Evolutionary conservation across 805 yeast species (phyloP).

Genomic region (Komagataella pastoris): DNA sequence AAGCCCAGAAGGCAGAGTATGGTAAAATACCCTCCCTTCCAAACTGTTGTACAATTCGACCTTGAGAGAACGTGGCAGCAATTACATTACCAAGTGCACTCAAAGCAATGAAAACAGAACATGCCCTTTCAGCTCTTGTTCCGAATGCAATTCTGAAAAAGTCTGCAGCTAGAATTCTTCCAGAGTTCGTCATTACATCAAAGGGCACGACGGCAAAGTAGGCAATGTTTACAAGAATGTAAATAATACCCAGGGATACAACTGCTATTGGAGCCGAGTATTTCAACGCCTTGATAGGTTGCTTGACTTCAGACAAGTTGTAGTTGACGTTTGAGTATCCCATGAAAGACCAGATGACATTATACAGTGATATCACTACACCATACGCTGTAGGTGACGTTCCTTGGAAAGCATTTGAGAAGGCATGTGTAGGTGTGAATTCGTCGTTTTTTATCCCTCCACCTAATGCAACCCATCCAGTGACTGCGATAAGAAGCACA

Average conservation of each 20-base stretch:
- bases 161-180: constrained; percentile 61
- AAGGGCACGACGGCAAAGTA: constrained; percentile 74
- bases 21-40: constrained; percentile 79
- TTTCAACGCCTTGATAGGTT: constrained; percentile 57
- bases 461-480: constrained; percentile 77
- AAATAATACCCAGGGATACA: constrained; percentile 43
- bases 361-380: constrained; percentile 27
- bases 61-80: constrained; percentile 75
- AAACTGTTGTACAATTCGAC: constrained; percentile 66
- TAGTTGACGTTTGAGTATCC: constrained; percentile 26
- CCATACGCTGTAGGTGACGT: constrained; percentile 27
- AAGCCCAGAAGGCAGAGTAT: constrained; percentile 55
- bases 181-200: constrained; percentile 44
- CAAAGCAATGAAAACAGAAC: constrained; percentile 69
- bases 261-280: constrained; percentile 70
- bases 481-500: constrained; percentile 52
- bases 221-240: constrained; percentile 67
- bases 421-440: constrained; percentile 20
- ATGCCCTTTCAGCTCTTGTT: constrained; percentile 45
- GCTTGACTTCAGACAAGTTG: constrained; percentile 31
- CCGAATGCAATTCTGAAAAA: constrained; percentile 69
- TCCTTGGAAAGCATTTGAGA: constrained; percentile 14
- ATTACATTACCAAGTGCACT: constrained; percentile 74
- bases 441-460: constrained; percentile 39
- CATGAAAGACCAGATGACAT: constrained; percentile 28